These are phyloP conservation scores for Fraxinus latifolia DNA, from an alignment of 305 asterid species.

Conservation along the genomic window DNA sequence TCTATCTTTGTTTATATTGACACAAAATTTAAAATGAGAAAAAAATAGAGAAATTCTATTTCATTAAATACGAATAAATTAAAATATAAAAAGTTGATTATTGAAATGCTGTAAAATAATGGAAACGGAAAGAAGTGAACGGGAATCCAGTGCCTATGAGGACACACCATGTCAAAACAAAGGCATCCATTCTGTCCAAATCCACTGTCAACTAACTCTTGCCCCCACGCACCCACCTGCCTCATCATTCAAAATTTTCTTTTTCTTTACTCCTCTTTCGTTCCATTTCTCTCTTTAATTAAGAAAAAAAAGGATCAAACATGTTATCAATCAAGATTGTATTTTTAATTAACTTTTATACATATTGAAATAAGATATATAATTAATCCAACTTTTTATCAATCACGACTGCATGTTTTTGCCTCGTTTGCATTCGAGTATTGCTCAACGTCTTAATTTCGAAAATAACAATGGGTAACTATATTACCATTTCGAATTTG, in stretches of 20 bases:
- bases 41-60: not conserved
- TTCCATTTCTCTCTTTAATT: not conserved
- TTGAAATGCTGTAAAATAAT: not conserved
- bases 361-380: not conserved
- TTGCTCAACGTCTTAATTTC: no score
- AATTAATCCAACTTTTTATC: not conserved
- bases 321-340: no score
- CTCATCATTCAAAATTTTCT: slow-evolving; percentile 21
- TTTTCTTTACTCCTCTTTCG: slow-evolving; percentile 2
- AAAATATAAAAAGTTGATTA: not conserved
- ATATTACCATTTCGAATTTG: not conserved
- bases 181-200: slow-evolving; percentile 27
- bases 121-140: not conserved
- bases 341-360: not conserved
- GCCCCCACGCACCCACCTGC: not conserved
- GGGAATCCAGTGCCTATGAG: not conserved
- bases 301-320: not conserved
- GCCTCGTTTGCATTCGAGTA: not conserved
- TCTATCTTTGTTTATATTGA: not conserved
- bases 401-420: not conserved
- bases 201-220: slow-evolving; percentile 16
- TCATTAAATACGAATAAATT: no score
- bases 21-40: not conserved
- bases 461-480: no score
- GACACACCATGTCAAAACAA: slow-evolving; percentile 18